These are phyloP conservation scores for Lipomyces yamanashiensis DNA, from an alignment of 805 yeast species.

Conservation along the genomic window DNA sequence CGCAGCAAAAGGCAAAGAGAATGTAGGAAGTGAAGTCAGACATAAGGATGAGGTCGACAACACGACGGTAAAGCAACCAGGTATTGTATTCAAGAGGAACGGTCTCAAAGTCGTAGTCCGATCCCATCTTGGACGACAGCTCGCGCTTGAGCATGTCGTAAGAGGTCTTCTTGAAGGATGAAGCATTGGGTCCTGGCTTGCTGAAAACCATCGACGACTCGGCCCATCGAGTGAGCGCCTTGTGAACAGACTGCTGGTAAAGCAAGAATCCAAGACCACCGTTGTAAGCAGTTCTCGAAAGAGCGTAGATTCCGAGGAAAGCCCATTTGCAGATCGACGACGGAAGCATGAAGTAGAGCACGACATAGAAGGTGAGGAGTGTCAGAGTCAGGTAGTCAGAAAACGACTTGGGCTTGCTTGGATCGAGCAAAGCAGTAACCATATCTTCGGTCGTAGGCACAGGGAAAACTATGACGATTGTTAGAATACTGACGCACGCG, in stretches of 20 bases:
- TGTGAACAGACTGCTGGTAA: constrained; percentile 65
- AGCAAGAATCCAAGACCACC: constrained; percentile 77
- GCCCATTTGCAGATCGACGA: constrained; percentile 42
- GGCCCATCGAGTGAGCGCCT: constrained; percentile 59
- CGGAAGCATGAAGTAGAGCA: constrained; percentile 42
- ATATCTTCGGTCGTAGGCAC: constrained; percentile 77
- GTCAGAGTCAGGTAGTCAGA: constrained; percentile 65
- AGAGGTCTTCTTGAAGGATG: constrained; percentile 37
- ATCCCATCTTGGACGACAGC: constrained; percentile 54
- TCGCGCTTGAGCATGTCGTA: constrained; percentile 55
- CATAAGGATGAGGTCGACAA: constrained; percentile 82
- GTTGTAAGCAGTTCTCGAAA: constrained; percentile 79
- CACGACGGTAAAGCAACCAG: constrained; percentile 78
- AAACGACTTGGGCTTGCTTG: constrained; percentile 68
- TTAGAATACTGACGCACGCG: constrained; percentile 10
- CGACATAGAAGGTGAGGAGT: constrained; percentile 47
- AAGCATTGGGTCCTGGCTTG: constrained; percentile 34
- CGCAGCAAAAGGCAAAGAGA: constrained; percentile 58
- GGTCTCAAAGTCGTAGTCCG: constrained; percentile 47
- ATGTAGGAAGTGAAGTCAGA: constrained; percentile 79
- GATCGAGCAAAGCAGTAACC: constrained; percentile 81
- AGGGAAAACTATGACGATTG: constrained; percentile 38
- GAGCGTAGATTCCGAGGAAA: constrained; percentile 62
- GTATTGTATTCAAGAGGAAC: constrained; percentile 77
- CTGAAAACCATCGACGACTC: constrained; percentile 53